Evolutionary conservation across 2,329 filamentous ascomycete species (phyloP).

Genomic region (Fusarium succisae): DNA sequence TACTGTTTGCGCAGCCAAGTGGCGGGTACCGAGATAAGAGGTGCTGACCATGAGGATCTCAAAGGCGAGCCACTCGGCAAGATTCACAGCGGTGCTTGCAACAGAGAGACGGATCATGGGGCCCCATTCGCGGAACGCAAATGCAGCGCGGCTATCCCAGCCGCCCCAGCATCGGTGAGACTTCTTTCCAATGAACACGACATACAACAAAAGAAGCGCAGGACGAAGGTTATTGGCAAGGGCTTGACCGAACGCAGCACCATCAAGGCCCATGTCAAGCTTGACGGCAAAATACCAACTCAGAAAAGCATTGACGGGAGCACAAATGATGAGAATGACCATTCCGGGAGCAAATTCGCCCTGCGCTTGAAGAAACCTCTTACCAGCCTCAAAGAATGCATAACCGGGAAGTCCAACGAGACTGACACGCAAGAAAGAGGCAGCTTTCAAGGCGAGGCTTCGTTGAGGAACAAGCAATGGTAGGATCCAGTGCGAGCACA

Average conservation of each 20-base stretch:
- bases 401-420: constrained; percentile 63
- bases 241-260: constrained; percentile 61
- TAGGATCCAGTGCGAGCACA: constrained; percentile 58
- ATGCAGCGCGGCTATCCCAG: constrained; percentile 48
- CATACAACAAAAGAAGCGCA: constrained; percentile 57
- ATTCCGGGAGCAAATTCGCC: constrained; percentile 63
- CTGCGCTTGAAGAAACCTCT: constrained; percentile 65
- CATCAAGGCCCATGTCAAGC: constrained; percentile 58
- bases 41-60: constrained; percentile 58
- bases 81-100: constrained; percentile 53
- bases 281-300: constrained; percentile 60
- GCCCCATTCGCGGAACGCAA: constrained; percentile 53
- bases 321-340: constrained; percentile 57
- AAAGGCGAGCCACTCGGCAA: constrained; percentile 56
- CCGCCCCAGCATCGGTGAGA: constrained; percentile 50
- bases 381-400: constrained; percentile 63
- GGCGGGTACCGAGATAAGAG: constrained; percentile 54
- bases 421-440: constrained; percentile 58
- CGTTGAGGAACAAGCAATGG: constrained; percentile 57
- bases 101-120: constrained; percentile 51
- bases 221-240: constrained; percentile 60
- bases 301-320: constrained; percentile 58
- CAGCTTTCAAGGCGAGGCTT: constrained; percentile 58
- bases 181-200: constrained; percentile 52
- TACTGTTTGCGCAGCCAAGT: constrained; percentile 54